These are phyloP conservation scores for Oryza coarctata DNA, from an alignment of 176 grass and related monocot species.

Conservation along the genomic window DNA sequence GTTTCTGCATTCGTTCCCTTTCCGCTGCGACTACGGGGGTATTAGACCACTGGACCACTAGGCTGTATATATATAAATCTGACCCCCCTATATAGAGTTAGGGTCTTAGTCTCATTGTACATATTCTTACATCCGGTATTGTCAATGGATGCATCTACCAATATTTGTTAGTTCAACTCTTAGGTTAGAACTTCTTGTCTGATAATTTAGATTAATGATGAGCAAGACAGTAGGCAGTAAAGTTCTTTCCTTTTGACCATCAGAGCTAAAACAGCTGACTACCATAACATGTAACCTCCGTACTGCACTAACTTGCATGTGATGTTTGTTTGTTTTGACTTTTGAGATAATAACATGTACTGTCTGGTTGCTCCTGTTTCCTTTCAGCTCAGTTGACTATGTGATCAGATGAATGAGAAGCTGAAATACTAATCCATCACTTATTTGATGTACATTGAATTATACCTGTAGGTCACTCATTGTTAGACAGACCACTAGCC, in stretches of 20 bases:
- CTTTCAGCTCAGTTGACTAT: background rate
- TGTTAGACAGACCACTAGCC: too few relatives aligned
- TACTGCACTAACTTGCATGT: background rate
- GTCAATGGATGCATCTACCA: background rate
- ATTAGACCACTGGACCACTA: too few relatives aligned
- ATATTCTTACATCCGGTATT: constrained; percentile 6
- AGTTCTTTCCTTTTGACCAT: background rate
- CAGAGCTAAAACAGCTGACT: too few relatives aligned
- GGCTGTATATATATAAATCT: too few relatives aligned
- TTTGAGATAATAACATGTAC: background rate
- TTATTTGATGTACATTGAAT: background rate
- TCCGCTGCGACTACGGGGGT: too few relatives aligned
- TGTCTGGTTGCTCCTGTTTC: background rate
- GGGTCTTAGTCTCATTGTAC: too few relatives aligned
- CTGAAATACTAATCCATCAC: background rate
- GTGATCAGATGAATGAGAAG: background rate
- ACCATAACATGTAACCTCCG: too few relatives aligned
- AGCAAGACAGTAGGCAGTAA: background rate
- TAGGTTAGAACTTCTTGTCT: background rate
- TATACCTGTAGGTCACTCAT: background rate
- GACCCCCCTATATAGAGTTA: too few relatives aligned
- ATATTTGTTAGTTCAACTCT: background rate
- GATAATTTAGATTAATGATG: background rate
- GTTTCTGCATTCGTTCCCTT: too few relatives aligned
- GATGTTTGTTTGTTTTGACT: background rate